These are phyloP conservation scores for Phytophthora crassamura DNA, from an alignment of 352 stramenopile species.

Conservation along the genomic window DNA sequence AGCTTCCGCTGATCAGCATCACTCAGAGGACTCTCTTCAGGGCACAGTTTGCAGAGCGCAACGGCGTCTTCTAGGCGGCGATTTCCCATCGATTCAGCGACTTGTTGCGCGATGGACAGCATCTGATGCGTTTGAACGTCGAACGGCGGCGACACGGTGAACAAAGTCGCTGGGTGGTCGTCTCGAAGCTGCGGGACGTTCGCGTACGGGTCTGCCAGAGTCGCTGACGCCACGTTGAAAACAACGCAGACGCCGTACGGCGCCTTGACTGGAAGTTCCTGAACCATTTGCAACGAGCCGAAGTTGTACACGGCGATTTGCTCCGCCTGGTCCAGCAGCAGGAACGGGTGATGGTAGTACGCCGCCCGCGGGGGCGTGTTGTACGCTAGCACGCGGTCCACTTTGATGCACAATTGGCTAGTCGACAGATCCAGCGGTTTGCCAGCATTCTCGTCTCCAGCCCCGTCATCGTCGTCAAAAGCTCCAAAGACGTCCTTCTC, in stretches of 20 bases:
- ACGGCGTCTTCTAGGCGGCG: slow-evolving; percentile 63
- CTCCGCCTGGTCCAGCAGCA: slow-evolving; percentile 70
- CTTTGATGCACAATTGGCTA: slow-evolving; percentile 50
- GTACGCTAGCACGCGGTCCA: slow-evolving; percentile 59
- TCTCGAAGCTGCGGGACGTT: slow-evolving; percentile 13
- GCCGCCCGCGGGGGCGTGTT: slow-evolving; percentile 46
- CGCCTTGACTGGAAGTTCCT: slow-evolving; percentile 64
- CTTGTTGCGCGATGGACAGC: slow-evolving; percentile 55
- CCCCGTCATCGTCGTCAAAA: slow-evolving; percentile 24
- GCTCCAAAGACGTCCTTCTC: slow-evolving; percentile 31
- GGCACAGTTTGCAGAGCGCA: slow-evolving; percentile 69
- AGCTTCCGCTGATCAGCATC: slow-evolving; percentile 59
- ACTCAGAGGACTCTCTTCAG: slow-evolving; percentile 65
- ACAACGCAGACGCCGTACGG: slow-evolving; percentile 47
- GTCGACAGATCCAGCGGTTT: slow-evolving; percentile 49
- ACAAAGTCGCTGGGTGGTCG: slow-evolving; percentile 43
- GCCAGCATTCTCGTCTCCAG: slow-evolving; percentile 16
- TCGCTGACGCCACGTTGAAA: slow-evolving; percentile 31
- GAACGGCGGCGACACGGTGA: slow-evolving; percentile 54
- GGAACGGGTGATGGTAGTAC: slow-evolving; percentile 72
- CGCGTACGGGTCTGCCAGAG: background rate
- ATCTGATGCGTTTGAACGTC: slow-evolving; percentile 62
- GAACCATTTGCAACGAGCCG: slow-evolving; percentile 56
- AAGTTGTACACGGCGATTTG: slow-evolving; percentile 70
- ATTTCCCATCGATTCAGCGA: slow-evolving; percentile 48